Evolutionary conservation across 768 basidiomycete species (phyloP).

Genomic region (Serendipita sp.): DNA sequence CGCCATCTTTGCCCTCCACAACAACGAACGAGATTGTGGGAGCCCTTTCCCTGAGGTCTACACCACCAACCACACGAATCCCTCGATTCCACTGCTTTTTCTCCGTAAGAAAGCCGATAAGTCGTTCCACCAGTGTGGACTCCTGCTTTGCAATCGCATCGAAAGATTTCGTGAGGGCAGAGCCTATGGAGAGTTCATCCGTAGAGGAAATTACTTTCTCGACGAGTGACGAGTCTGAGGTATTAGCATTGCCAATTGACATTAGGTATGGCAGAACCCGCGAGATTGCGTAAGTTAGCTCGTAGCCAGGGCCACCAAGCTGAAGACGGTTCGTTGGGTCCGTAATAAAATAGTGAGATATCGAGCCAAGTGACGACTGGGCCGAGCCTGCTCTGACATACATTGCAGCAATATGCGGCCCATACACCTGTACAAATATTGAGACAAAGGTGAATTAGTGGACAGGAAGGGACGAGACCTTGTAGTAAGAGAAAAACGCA

Average conservation of each 20-base stretch:
- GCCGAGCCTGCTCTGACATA: conserved; percentile 40
- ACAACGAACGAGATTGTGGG: conserved; percentile 65
- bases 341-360: conserved; percentile 56
- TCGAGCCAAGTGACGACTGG: conserved; percentile 33
- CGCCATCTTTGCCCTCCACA: conserved; percentile 23
- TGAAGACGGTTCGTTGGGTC: conserved; percentile 31
- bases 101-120: conserved; percentile 40
- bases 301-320: conserved; percentile 61
- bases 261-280: conserved; percentile 47
- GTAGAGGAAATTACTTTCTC: conserved; percentile 13
- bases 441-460: too few species aligned
- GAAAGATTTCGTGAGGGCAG: conserved; percentile 32
- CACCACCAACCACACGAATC: conserved; percentile 51
- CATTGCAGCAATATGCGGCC: conserved; percentile 50
- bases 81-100: conserved; percentile 36
- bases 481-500: conserved; percentile 57
- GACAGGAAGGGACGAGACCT: conserved; percentile 23
- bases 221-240: neutral
- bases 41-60: conserved; percentile 26
- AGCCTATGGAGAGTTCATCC: conserved; percentile 9
- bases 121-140: conserved; percentile 33
- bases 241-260: conserved; percentile 30
- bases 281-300: conserved; percentile 44
- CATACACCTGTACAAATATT: conserved; percentile 40
- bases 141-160: conserved; percentile 46